Base-by-base conservation (phyloP, 352 stramenopile genomes). In the Phytopythium aichiense region DNA sequence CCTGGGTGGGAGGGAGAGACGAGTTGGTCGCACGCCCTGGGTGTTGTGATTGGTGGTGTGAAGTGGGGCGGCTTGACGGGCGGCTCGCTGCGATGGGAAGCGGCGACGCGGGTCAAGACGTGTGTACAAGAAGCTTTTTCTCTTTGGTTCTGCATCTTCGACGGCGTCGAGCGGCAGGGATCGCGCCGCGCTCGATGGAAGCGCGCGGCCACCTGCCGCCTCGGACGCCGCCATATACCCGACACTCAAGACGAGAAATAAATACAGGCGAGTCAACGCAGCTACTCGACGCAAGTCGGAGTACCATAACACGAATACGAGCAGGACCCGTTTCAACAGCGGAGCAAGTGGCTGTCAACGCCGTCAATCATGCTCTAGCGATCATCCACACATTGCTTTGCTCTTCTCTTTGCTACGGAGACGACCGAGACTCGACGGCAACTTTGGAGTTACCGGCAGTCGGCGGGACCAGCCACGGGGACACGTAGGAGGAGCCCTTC, bases 401-500 rank as follows among this genome's bases (percentile, higher is more conserved):
- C 7, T 30, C 25, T 45, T 45, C 7, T 5, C 35, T 2, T 18
- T 18, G 7, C 28, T 57, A 57, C 33, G 31, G 51, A 23, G 52
- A n/a, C 8, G 52, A 1, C 7, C 23, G 23, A 15, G 37, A 49
- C 18, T 71, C 69, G 40, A 69, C 43, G 0, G 66, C 66, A 12
- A 74, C 70, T 64, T 74, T 74, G 1, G 35, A 5, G 35, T 62
- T 37, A 40, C 56, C 70, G 23, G 60, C 35, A 7, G 64, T 15
- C 18, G 58, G 43, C 9, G 70, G 69, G 23, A 59, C 25, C 3
- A 43, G 30, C 70, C 61, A 74, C 31, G 67, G 56, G 6, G 15
- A 23, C 40, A 52, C 38, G 42, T 67, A 22, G 37, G 43, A 22
- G 37, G 43, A 42, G 7, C 53, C 48, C 38, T 61, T 40, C 6